Evolutionary conservation across 139 green algal species (phyloP).

Genomic region (Micractinium conductrix): DNA sequence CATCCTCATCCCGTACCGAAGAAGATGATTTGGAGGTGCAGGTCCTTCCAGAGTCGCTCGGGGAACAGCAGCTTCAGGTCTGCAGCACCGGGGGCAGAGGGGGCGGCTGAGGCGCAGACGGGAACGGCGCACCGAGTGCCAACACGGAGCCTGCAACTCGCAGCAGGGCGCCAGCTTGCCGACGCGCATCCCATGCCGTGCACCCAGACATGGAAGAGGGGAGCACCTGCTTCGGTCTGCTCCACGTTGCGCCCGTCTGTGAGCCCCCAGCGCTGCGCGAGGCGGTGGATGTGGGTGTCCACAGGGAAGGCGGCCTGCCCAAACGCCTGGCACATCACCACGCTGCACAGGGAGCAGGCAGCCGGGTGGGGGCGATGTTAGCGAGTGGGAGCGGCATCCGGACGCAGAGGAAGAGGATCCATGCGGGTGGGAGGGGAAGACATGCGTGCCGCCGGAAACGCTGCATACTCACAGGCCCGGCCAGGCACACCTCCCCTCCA

Average conservation of each 20-base stretch:
- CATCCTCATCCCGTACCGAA: background rate
- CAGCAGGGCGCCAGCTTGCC: too few species aligned
- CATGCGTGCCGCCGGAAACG: background rate
- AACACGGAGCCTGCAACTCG: too few species aligned
- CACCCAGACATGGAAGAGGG: too few species aligned
- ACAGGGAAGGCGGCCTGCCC: slow-evolving; percentile 82
- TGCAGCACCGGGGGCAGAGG: too few species aligned
- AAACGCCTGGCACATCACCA: slow-evolving; percentile 36
- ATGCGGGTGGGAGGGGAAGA: background rate
- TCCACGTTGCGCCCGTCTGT: slow-evolving; percentile 77
- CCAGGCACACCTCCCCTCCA: too few species aligned
- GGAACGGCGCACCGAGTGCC: too few species aligned
- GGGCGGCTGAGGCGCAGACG: too few species aligned
- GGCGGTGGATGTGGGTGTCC: slow-evolving; percentile 92
- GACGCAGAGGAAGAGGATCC: background rate
- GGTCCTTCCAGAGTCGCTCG: slow-evolving; percentile 58
- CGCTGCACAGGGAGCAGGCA: background rate
- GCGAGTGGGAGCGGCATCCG: background rate
- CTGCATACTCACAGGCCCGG: background rate
- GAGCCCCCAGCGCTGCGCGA: slow-evolving; percentile 65
- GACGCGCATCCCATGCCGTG: too few species aligned
- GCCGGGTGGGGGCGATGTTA: background rate
- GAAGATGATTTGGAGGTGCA: slow-evolving; percentile 49
- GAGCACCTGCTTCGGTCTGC: slow-evolving; percentile 85
- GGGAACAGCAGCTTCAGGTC: slow-evolving; percentile 81